Evolutionary conservation across 345 rosid genomes (phyloP).

Genomic region (Carallia pectinifolia): DNA sequence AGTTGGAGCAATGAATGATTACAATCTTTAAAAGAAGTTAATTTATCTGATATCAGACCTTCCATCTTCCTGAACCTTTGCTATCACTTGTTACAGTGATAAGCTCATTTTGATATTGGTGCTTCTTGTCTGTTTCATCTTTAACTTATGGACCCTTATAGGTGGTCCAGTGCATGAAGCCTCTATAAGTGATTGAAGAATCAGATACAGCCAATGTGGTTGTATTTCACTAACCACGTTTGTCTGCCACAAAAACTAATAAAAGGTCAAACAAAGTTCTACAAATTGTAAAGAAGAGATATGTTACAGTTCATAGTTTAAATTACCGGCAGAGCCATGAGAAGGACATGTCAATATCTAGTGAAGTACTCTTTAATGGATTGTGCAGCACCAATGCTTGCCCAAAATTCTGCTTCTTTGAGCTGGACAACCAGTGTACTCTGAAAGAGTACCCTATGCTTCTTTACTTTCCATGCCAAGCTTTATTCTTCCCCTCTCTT

Average conservation of each 20-base stretch:
- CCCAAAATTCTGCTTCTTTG: slow-evolving; percentile 22
- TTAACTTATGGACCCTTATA: background rate
- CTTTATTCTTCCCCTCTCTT: slow-evolving; percentile 28
- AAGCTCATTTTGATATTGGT: background rate
- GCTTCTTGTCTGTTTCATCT: background rate
- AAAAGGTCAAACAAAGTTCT: no score
- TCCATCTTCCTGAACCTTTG: background rate
- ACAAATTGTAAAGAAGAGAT: no score
- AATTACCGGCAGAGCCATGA: slow-evolving; percentile 15
- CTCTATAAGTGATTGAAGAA: background rate
- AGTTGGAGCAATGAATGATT: slow-evolving; percentile 18
- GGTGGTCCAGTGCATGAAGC: slow-evolving; percentile 1
- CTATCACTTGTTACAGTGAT: background rate
- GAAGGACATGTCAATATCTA: slow-evolving; percentile 35
- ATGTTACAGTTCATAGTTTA: background rate
- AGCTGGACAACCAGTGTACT: slow-evolving; percentile 23
- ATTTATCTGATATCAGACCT: background rate
- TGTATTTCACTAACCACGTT: no score
- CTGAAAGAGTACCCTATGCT: slow-evolving; percentile 27
- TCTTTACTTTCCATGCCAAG: slow-evolving; percentile 5
- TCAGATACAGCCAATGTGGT: no score
- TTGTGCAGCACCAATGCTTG: slow-evolving; percentile 24
- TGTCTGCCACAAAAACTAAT: no score
- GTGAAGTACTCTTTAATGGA: slow-evolving; percentile 20
- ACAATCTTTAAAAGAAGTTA: slow-evolving; percentile 18